These are phyloP conservation scores for Globisporangium ultimum DNA, from an alignment of 352 stramenopile species.

Conservation along the genomic window DNA sequence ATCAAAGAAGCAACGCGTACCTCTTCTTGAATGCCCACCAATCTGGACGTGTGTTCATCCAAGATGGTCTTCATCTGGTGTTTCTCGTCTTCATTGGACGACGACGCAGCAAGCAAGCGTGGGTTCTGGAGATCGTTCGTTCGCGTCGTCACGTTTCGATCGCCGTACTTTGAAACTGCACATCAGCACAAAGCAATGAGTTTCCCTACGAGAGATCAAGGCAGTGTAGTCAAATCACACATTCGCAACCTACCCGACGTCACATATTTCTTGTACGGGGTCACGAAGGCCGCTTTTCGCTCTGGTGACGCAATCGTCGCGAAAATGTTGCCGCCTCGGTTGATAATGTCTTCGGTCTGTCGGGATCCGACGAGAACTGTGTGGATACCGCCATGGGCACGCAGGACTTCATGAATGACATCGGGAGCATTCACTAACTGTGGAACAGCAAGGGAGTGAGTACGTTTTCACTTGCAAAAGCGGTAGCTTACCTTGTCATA, in stretches of 20 bases:
- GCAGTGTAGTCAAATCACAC: too few relatives aligned
- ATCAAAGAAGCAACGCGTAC: conserved; percentile 15
- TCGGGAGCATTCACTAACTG: conserved; percentile 79
- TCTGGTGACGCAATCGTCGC: conserved; percentile 41
- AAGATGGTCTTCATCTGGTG: conserved; percentile 50
- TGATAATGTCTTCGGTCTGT: conserved; percentile 76
- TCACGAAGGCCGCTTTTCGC: conserved; percentile 74
- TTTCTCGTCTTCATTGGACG: conserved; percentile 78
- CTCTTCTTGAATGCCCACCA: conserved; percentile 51
- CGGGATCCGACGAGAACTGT: conserved; percentile 74
- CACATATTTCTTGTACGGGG: conserved; percentile 85
- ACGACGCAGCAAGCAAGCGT: conserved; percentile 60
- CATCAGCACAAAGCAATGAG: neutral
- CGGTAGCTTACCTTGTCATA: neutral
- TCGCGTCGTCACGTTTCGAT: conserved; percentile 79
- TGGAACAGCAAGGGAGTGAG: neutral
- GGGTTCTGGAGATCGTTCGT: conserved; percentile 78
- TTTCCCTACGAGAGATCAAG: neutral
- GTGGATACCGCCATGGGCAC: conserved; percentile 65
- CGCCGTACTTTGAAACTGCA: conserved; percentile 82
- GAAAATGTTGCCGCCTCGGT: conserved; percentile 67
- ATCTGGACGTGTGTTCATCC: conserved; percentile 33
- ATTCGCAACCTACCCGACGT: conserved; percentile 44
- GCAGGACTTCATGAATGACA: conserved; percentile 78
- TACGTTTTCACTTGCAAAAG: too few relatives aligned